Evolutionary conservation across 139 green algal genomes (phyloP).

Genomic region (Volvox africanus): DNA sequence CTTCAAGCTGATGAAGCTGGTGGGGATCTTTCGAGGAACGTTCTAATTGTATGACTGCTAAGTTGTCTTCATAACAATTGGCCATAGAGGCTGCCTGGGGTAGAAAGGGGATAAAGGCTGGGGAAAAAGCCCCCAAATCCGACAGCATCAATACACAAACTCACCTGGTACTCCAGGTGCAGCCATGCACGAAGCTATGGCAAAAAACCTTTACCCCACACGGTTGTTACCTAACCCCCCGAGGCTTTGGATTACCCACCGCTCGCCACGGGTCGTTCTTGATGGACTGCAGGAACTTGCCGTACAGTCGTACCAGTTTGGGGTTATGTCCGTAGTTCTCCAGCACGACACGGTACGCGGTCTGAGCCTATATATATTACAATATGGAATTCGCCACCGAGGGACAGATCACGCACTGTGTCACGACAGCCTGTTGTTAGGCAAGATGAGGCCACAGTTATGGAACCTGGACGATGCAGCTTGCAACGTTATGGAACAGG

Average conservation of each 20-base stretch:
- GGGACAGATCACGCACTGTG: too few species aligned
- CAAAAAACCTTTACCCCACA: background rate
- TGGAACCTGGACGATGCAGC: background rate
- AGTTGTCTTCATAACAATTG: background rate
- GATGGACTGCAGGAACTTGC: slow-evolving; percentile 65
- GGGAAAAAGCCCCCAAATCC: too few species aligned
- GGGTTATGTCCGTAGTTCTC: slow-evolving; percentile 58
- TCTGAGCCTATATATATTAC: background rate
- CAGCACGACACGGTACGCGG: slow-evolving; percentile 57
- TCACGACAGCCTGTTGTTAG: too few species aligned
- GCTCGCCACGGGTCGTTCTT: slow-evolving; percentile 61
- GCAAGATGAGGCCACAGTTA: background rate
- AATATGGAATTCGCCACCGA: too few species aligned
- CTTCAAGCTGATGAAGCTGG: background rate
- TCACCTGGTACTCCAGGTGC: too few species aligned
- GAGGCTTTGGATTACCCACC: background rate
- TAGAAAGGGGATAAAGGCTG: too few species aligned
- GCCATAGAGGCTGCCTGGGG: background rate
- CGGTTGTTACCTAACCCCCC: background rate
- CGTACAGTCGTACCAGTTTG: slow-evolving; percentile 68
- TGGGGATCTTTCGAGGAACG: background rate
- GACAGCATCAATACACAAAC: too few species aligned
- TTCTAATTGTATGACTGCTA: background rate
- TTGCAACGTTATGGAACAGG: background rate
- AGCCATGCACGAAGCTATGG: background rate